Base-by-base conservation (phyloP, 2,329 filamentous ascomycete species). In the Neonectria coccinea region DNA sequence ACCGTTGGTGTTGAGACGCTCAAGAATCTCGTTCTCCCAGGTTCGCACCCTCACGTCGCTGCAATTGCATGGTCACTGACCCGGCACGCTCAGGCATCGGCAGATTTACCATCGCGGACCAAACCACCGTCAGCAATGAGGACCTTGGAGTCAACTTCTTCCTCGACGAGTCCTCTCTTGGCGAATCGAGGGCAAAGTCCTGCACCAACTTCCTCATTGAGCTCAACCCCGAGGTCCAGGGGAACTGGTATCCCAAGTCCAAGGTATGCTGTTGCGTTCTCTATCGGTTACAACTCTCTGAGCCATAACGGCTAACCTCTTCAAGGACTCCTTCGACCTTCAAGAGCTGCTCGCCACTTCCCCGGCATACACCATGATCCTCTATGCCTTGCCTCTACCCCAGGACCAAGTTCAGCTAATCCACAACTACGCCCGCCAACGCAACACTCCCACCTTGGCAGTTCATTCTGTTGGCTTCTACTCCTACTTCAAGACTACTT, bases 61-160 rank as follows among this genome's bases (percentile, higher is more conserved):
- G n/a, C 31, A 25, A 20, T 1, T 22, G n/a, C 22, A 10, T n/a
- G 50, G 29, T n/a, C 25, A 14, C n/a, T 62, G 27, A 42, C 25
- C 18, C 51, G 22, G 33, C 45, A 18, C 25, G 58, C n/a, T 10
- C 51, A 90, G 91, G 94, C 4, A 92, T 98, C 73, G 97, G 96
- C 9, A 88, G 89, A 27, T 99, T 97, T 78, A 97, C 93, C 1
- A 97, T 99, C 66, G 91, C 92, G 56, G 96, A 99, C 74, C 89
- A 91, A 7, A 87, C 89, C 1, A 78, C 86, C 2, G 94, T 99
- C n/a, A 84, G 83, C 1, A 91, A 97, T 70, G 85, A 89, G 45
- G 96, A 99, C 74, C 83, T 99, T 44, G 96, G 97, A 5, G 91
- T 97, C 67, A 99, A 99, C 80, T 99, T 99, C 85, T 99, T 99